Evolutionary conservation across 2,329 filamentous ascomycete genomes (phyloP).

Genomic region (Tolypocladium endophyticum): DNA sequence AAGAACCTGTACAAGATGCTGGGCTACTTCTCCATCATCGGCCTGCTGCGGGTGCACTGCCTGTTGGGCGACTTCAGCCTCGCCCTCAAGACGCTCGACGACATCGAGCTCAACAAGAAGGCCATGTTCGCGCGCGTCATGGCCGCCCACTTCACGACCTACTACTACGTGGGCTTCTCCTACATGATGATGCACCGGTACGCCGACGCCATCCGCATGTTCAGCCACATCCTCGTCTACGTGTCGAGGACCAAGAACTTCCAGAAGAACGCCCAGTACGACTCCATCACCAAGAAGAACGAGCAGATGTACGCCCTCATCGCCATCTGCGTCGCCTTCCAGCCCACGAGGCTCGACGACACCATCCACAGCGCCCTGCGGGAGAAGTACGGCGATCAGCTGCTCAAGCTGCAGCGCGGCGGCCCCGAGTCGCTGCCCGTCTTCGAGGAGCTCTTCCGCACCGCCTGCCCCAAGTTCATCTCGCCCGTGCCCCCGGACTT

Average conservation of each 20-base stretch:
- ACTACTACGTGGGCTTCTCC: constrained; percentile 99
- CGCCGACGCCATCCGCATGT: constrained; percentile 98
- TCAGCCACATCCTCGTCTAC: constrained; percentile 99
- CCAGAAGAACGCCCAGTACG: constrained; percentile 97
- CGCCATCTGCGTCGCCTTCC: constrained; percentile 96
- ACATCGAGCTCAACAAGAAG: constrained; percentile 99
- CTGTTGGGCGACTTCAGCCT: constrained; percentile 95
- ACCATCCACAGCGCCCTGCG: constrained; percentile 96
- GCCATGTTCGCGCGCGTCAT: constrained; percentile 99
- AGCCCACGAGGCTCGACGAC: constrained; percentile 93
- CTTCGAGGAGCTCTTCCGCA: constrained; percentile 96
- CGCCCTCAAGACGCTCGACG: constrained; percentile 95
- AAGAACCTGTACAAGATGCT: constrained; percentile 96
- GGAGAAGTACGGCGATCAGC: constrained; percentile 99
- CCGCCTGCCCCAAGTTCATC: constrained; percentile 99
- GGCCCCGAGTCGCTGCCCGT: constrained; percentile 91
- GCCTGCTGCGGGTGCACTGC: constrained; percentile 89
- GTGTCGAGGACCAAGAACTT: constrained; percentile 99
- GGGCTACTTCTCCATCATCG: constrained; percentile 98
- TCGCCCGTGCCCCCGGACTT: constrained; percentile 94
- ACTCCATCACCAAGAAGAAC: constrained; percentile 99
- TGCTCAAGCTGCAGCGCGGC: constrained; percentile 90
- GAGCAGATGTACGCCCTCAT: constrained; percentile 99
- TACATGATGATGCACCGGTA: constrained; percentile 99
- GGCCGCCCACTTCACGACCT: constrained; percentile 98